Conservation (phyloP, 129 eudicot species). For the Helianthus tuberosus region DNA sequence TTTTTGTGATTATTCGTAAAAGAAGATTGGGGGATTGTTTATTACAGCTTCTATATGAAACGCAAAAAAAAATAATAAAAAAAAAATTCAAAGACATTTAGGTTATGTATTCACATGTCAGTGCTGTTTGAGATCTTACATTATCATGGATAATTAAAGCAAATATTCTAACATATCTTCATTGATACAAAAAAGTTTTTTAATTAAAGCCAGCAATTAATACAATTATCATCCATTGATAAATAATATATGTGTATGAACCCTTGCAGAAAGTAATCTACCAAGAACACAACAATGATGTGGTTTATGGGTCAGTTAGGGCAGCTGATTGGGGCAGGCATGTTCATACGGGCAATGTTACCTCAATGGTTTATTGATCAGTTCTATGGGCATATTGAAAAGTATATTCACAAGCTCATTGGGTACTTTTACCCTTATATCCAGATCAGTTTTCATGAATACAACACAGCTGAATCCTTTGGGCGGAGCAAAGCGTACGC, state of each 20-base stretch:
- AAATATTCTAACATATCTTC: no score
- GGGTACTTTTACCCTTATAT: constrained; percentile 44
- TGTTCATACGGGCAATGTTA: neutral
- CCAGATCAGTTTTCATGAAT: constrained; percentile 52
- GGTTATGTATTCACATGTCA: no score
- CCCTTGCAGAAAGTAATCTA: neutral
- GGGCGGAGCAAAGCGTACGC: constrained; percentile 44
- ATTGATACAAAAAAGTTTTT: no score
- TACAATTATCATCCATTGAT: neutral
- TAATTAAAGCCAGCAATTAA: no score
- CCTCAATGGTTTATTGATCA: neutral
- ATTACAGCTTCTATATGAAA: no score
- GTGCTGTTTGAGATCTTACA: no score
- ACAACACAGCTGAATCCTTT: constrained; percentile 29
- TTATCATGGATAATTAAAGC: no score
- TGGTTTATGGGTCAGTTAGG: neutral
- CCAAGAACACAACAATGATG: neutral
- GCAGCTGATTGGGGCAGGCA: neutral
- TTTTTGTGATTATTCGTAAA: no score
- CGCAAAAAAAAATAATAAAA: no score
- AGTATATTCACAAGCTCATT: neutral
- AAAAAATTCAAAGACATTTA: no score
- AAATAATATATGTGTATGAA: no score
- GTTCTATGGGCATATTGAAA: neutral
- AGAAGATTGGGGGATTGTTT: no score